Conservation (phyloP, 2,329 filamentous ascomycete genomes). For the Rutstroemia sp. region DNA sequence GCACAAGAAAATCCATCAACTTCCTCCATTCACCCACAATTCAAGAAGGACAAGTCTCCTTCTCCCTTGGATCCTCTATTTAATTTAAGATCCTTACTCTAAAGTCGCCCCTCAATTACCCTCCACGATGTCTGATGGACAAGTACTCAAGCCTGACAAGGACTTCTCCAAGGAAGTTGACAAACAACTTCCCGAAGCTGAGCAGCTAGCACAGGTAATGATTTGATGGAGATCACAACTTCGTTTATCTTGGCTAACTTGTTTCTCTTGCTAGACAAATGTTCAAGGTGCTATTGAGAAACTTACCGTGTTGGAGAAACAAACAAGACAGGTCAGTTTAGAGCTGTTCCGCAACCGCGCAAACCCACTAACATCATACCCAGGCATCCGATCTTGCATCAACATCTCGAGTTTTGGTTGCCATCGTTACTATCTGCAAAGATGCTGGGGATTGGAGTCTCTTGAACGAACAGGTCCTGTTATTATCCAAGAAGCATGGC, state of each 20-base stretch:
- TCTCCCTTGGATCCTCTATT: not conserved
- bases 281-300: conserved; percentile 88
- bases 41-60: not conserved
- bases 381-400: conserved; percentile 93
- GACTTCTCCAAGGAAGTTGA: conserved; percentile 97
- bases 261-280: conserved; percentile 49
- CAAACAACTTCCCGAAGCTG: conserved; percentile 80
- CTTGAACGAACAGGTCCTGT: conserved; percentile 91
- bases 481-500: conserved; percentile 98
- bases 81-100: not conserved
- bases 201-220: conserved; percentile 77
- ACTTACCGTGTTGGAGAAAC: conserved; percentile 86
- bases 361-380: conserved; percentile 22
- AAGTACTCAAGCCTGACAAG: conserved; percentile 66
- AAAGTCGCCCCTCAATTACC: not conserved
- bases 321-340: conserved; percentile 76
- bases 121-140: conserved; percentile 29
- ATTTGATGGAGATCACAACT: not conserved
- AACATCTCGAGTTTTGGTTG: conserved; percentile 78
- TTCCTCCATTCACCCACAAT: not conserved
- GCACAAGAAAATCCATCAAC: not conserved
- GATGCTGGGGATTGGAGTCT: conserved; percentile 86
- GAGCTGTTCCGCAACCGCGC: conserved; percentile 4
- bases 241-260: conserved; percentile 15
- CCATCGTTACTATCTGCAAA: conserved; percentile 92